Base-by-base conservation (phyloP, 257 asterid genomes). In the Plantago elongata region DNA sequence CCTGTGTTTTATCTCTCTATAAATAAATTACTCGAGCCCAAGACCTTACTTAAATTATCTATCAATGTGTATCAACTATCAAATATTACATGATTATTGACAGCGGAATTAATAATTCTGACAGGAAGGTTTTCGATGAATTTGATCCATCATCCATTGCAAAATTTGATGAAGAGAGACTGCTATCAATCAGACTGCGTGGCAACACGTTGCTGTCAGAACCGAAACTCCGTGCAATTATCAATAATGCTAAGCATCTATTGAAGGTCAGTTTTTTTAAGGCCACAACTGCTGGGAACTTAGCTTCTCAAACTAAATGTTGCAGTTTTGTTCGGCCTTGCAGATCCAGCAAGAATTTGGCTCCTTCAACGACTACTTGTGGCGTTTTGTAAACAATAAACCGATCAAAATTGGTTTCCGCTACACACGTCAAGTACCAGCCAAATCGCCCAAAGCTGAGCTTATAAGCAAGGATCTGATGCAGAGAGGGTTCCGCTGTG, bases 371-470 rank as follows among this genome's bases (percentile, higher is more conserved):
- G 74, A 73, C 77, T 85, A 87, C 68, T 81, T 81, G 62, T 90
- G 97, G 96, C 78, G 77, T 29, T 89, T 80, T 49, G 83, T 90
- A 38, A 75, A 83, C 73, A 81, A 80, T 40, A 87, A 79, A 51
- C 79, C 84, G 4, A 62, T 79, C 54, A 69, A 62, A 49, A 75
- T 71, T 16, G 81, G 79, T 64, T 70, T 72, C 48, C 78, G 84
- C n/a, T 75, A 87, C 44, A 77, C 78, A 29, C 84, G 94, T 3
- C 87, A 87, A 75, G 75, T 89, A 16, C 89, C 95, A 2, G 77
- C 84, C 1, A 87, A 82, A 81, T 87, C 96, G 15, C 86, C 95
- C 58, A 90, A 90, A 80, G 78, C 97, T 2, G 97, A 84, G 44
- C 68, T 75, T 45, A 73, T 86, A 43, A 89, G 97, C 86, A 86